Base-by-base conservation (phyloP, 768 basidiomycete genomes). In the Mycena albidolilacea region DNA sequence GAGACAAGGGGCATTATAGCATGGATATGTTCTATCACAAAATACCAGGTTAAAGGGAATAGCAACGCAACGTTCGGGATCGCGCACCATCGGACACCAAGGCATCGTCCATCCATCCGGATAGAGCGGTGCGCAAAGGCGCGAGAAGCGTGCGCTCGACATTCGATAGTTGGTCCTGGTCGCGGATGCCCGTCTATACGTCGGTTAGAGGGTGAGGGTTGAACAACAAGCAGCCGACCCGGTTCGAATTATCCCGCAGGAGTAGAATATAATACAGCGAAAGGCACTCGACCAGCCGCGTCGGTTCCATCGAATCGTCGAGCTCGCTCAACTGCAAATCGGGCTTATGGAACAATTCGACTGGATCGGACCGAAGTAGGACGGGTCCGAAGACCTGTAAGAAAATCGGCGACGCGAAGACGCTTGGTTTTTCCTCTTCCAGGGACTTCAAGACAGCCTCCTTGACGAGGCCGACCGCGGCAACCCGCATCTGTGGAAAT, bases 231-330 rank as follows among this genome's bases (percentile, higher is more conserved):
- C 21, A 52, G 74, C 81, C 23, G 60, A 93, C 94, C 78, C 79
- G 79, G 77, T 95, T 95, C 6, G 80, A 73, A 10, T 73, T 77
- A 78, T 95, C 94, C 73, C 92, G 82, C 57, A 83, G 80, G 9
- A 94, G 77, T 19, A 94, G 82, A 43, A 92, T 85, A 74, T 92
- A 94, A 77, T 92, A 93, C 63, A 95, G 85, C 19, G 89, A 88
- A 7, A 95, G 82, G 72, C 88, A 90, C 72, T 94, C 93, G 0
- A 88, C 85, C 30, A 95, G 82, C 52, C 94, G 84, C 23, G 86
- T 76, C n/a, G 90, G 83, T 76, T 95, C 94, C 10, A 87, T 81
- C 0, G 88, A 88, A 35, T 88, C 84, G 41, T 87, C 82, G 17
- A 94, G 83, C 48, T 88, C 87, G 15, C 84, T 80, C 7, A 87